Conservation (phyloP, 2,329 filamentous ascomycete genomes). For the Trematosphaeria pertusa region DNA sequence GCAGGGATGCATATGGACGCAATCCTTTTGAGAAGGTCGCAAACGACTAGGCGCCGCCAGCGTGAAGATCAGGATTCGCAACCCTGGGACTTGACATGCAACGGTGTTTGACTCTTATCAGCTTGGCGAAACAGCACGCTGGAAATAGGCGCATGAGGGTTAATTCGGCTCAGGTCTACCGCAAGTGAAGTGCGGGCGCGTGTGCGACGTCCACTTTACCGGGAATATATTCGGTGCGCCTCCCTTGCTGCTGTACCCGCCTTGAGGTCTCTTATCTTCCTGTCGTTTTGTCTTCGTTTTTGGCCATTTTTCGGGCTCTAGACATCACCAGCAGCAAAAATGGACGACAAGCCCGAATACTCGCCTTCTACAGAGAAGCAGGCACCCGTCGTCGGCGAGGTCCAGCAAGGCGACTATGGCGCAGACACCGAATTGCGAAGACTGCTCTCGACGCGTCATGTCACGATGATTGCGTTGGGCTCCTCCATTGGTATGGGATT, state of each 20-base stretch:
- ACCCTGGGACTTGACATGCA: background rate
- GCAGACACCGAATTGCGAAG: constrained; percentile 48
- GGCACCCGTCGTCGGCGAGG: background rate
- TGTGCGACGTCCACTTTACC: background rate
- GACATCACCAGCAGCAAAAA: background rate
- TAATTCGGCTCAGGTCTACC: background rate
- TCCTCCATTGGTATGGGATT: constrained; percentile 54
- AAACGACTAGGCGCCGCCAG: background rate
- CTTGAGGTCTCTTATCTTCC: background rate
- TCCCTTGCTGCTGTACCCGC: too few species aligned
- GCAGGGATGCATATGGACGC: background rate
- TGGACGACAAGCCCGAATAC: constrained; percentile 2
- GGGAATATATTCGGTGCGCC: background rate
- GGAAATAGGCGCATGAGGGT: background rate
- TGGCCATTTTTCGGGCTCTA: background rate
- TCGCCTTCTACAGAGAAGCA: constrained; percentile 1
- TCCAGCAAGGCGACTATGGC: constrained; percentile 28
- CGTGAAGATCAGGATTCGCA: background rate
- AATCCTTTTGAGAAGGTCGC: constrained; percentile 6
- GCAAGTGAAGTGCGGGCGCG: background rate
- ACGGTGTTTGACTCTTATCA: constrained; percentile 1
- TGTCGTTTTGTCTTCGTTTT: background rate
- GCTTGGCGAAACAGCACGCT: constrained; percentile 1
- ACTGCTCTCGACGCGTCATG: constrained; percentile 49
- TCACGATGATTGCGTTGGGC: constrained; percentile 50